These are phyloP conservation scores for Cyphellophora europaea DNA, from an alignment of 2,329 filamentous ascomycete species.

Conservation along the genomic window DNA sequence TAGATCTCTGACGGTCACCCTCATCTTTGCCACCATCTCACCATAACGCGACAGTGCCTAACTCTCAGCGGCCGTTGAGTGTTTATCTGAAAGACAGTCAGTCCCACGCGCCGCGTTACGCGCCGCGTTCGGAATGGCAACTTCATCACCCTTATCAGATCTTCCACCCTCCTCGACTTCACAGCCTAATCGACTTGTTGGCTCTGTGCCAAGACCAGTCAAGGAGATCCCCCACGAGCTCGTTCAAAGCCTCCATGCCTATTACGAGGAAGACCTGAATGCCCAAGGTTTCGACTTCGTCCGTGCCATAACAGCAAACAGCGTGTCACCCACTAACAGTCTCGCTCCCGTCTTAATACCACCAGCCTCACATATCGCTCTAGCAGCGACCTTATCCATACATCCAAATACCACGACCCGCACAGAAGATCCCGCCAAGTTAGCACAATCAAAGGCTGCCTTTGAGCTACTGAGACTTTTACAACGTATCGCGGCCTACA, in stretches of 20 bases:
- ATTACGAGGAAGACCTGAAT: slow-evolving; percentile 68
- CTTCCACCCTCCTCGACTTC: not conserved
- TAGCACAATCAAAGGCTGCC: slow-evolving; percentile 56
- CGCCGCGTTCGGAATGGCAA: too few relatives aligned
- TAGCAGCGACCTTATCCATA: slow-evolving; percentile 72
- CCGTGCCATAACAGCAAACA: slow-evolving; percentile 51
- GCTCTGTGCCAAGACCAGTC: slow-evolving; percentile 29
- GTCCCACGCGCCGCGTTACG: too few relatives aligned
- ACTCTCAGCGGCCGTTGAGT: too few relatives aligned
- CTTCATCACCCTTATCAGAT: not conserved
- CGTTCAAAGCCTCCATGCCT: slow-evolving; percentile 58
- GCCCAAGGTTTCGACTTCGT: slow-evolving; percentile 55
- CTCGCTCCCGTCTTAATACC: slow-evolving; percentile 51
- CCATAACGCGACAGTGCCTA: too few relatives aligned
- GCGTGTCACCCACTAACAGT: slow-evolving; percentile 27
- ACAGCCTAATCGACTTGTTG: not conserved
- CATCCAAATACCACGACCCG: slow-evolving; percentile 74
- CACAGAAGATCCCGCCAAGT: slow-evolving; percentile 50
- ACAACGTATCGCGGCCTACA: slow-evolving; percentile 54
- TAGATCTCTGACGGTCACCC: too few relatives aligned
- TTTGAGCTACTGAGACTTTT: slow-evolving; percentile 62
- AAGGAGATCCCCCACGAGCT: slow-evolving; percentile 53
- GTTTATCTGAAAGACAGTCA: too few relatives aligned
- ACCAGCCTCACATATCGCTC: slow-evolving; percentile 61
- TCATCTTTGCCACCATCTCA: too few relatives aligned